A percentile compares a stretch with the other conserved stretches of the same genome.
Conservation (phyloP, 345 rosid species). For the Syzygium grande region DNA sequence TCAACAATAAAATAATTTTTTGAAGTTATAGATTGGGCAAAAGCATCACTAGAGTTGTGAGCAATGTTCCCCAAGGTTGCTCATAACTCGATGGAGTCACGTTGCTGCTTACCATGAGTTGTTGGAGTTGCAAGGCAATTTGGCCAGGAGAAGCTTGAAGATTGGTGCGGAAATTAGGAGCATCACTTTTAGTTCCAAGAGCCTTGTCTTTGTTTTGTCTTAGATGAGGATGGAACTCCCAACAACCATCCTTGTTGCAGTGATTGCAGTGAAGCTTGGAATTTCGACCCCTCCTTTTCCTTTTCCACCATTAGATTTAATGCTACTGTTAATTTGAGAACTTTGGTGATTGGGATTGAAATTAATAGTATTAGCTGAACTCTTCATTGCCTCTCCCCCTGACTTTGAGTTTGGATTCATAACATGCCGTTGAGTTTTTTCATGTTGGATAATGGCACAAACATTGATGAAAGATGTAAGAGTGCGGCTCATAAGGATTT, state of each 20-base stretch:
- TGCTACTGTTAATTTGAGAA: too few species aligned
- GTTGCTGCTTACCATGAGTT: background rate
- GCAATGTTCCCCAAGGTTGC: background rate
- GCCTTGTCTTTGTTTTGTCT: background rate
- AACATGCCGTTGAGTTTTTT: background rate
- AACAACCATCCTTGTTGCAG: background rate
- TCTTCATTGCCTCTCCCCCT: background rate
- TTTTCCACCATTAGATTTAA: background rate
- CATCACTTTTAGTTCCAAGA: background rate
- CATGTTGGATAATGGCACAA: background rate
- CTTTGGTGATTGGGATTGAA: background rate
- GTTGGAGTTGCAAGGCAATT: background rate
- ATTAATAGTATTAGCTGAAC: background rate
- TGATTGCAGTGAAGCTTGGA: background rate
- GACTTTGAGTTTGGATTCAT: background rate
- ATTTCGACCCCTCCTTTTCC: background rate
- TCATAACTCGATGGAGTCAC: background rate
- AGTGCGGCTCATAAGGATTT: background rate
- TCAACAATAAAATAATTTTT: background rate
- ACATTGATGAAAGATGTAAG: background rate
- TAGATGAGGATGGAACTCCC: background rate
- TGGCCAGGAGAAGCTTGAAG: background rate
- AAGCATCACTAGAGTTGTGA: background rate
- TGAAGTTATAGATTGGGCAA: background rate
- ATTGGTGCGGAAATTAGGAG: background rate